phyloP scores from a whole-genome alignment of 768 basidiomycete genomes.

The Xerocomellus amylosporus region DNA sequence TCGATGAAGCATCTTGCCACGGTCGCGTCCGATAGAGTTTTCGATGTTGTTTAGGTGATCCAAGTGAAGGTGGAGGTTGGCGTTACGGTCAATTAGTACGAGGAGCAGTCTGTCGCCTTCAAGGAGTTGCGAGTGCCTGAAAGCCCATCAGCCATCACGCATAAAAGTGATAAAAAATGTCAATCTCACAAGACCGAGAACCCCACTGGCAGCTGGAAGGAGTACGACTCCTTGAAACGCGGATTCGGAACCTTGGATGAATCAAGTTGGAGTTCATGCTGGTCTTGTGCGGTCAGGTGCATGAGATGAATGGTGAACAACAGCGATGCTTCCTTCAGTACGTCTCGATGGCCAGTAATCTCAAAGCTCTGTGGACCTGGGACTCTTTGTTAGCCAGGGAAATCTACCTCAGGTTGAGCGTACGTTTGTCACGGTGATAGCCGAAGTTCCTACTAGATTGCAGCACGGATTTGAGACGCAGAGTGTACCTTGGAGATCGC shows the following conservation, averaged over 20 bases:
- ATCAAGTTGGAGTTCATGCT: conserved; percentile 30
- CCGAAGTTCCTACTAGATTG: not conserved
- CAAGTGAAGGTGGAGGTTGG: conserved; percentile 37
- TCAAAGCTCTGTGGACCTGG: conserved; percentile 17
- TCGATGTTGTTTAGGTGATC: conserved; percentile 36
- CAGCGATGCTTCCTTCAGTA: conserved; percentile 19
- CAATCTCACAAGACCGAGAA: conserved; percentile 25
- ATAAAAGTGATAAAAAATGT: not conserved
- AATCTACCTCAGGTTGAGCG: not conserved
- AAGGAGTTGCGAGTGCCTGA: conserved; percentile 42
- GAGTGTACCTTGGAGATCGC: conserved; percentile 11
- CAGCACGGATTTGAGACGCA: conserved; percentile 13
- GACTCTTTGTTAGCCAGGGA: not conserved
- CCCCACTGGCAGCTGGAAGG: conserved; percentile 24
- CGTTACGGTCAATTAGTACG: conserved; percentile 34
- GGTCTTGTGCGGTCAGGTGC: conserved; percentile 30
- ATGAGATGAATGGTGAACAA: conserved; percentile 27
- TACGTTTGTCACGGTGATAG: conserved; percentile 1
- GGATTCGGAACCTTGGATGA: conserved; percentile 19
- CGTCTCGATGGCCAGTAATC: conserved; percentile 18
- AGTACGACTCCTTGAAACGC: conserved; percentile 24
- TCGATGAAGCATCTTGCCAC: conserved; percentile 37
- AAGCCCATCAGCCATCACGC: not conserved
- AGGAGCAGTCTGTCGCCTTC: conserved; percentile 40
- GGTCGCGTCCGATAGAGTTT: conserved; percentile 31